Evolutionary conservation across 768 basidiomycete species (phyloP).

Genomic region (Saitozyma podzolica): DNA sequence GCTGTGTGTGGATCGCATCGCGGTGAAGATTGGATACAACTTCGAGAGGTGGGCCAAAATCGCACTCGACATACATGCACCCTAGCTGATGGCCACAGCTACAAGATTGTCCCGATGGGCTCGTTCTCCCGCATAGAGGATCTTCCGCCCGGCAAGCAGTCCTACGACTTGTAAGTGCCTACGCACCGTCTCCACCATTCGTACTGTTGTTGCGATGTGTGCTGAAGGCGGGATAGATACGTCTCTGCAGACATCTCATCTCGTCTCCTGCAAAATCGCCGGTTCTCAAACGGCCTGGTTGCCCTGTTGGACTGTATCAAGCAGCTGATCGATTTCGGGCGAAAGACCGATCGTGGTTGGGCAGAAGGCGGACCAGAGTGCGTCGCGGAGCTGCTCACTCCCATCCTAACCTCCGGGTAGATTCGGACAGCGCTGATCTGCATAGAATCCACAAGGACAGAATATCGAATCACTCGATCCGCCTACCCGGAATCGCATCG

Average conservation of each 20-base stretch:
- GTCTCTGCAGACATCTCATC: conserved; percentile 85
- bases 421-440: conserved; percentile 4
- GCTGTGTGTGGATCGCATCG: conserved; percentile 85
- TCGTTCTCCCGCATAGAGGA: conserved; percentile 87
- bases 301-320: conserved; percentile 92
- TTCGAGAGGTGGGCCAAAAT: conserved; percentile 70
- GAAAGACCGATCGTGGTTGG: conserved; percentile 69
- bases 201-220: background rate
- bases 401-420: background rate
- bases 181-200: background rate
- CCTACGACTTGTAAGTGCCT: conserved; percentile 67
- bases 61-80: background rate
- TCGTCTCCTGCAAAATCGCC: conserved; percentile 83
- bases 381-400: conserved; percentile 50
- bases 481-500: conserved; percentile 74
- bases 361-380: conserved; percentile 77
- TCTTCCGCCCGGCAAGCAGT: conserved; percentile 57
- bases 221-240: conserved; percentile 55
- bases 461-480: conserved; percentile 92
- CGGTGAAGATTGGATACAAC: conserved; percentile 82
- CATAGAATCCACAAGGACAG: conserved; percentile 84
- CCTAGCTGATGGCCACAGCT: conserved; percentile 57
- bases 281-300: conserved; percentile 95
- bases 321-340: conserved; percentile 84
- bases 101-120: conserved; percentile 88